These are phyloP conservation scores for Quercus berberidifolia DNA, from an alignment of 306 rosid species.

Conservation along the genomic window DNA sequence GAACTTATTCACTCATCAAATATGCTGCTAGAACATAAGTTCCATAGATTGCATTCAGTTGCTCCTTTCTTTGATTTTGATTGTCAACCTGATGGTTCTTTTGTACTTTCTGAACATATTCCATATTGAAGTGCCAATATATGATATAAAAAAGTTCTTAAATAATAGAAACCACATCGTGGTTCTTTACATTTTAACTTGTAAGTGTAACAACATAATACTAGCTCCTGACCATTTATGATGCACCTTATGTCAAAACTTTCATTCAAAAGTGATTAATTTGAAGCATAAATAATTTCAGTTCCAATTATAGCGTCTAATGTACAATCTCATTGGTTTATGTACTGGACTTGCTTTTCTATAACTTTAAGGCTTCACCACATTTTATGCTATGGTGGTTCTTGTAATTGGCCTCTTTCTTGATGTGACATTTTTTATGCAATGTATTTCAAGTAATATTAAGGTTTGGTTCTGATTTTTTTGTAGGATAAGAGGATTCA, in stretches of 20 bases:
- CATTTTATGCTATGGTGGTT: background rate
- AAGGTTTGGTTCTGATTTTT: background rate
- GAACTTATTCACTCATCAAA: background rate
- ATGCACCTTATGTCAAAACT: background rate
- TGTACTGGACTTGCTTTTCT: background rate
- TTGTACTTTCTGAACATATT: background rate
- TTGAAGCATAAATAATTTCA: background rate
- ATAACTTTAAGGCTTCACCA: background rate
- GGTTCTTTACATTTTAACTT: background rate
- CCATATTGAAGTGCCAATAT: background rate
- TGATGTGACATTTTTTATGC: background rate
- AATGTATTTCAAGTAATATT: background rate
- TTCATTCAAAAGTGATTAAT: background rate
- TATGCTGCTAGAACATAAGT: background rate
- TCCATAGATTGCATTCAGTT: background rate
- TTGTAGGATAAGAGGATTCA: slow-evolving; percentile 84
- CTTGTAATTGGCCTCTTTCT: background rate
- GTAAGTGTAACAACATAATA: background rate
- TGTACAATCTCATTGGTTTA: background rate
- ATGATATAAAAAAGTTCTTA: background rate
- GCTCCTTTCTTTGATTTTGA: background rate
- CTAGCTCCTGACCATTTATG: background rate
- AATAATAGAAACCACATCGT: background rate
- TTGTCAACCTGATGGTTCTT: background rate
- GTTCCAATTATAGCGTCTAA: background rate